phyloP scores from a whole-genome alignment of 257 asterid species.

The Perilla frutescens region DNA sequence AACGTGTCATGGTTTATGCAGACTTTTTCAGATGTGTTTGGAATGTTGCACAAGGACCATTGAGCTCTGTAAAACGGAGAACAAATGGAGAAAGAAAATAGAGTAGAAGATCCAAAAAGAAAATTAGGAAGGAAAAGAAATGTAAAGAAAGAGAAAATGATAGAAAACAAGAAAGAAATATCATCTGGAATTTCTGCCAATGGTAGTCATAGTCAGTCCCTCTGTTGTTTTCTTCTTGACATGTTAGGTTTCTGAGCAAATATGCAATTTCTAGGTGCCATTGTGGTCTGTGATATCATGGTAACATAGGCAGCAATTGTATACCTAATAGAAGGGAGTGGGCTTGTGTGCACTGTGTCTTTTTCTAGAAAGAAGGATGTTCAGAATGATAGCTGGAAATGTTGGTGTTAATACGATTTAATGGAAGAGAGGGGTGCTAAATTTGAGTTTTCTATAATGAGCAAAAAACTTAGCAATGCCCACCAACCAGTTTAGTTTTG shows the following conservation, averaged over 20 bases:
- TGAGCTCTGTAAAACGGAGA: background rate
- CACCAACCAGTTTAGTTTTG: background rate
- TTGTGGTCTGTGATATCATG: background rate
- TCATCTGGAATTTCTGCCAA: background rate
- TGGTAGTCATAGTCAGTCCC: background rate
- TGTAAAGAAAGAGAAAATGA: background rate
- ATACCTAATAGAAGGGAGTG: background rate
- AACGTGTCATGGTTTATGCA: background rate
- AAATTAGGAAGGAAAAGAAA: background rate
- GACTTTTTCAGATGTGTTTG: background rate
- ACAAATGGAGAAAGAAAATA: background rate
- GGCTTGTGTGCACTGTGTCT: background rate
- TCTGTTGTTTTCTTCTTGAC: conserved; percentile 5
- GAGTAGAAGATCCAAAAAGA: background rate
- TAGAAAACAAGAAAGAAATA: background rate
- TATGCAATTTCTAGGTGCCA: background rate
- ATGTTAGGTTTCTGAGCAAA: background rate
- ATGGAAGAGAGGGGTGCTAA: background rate
- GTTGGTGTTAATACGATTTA: conserved; percentile 3
- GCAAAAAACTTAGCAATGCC: background rate
- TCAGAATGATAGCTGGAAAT: background rate
- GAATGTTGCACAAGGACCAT: background rate
- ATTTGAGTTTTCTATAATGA: conserved; percentile 5
- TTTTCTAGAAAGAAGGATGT: background rate
- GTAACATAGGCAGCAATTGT: background rate